Percentiles rank a stretch among this genome's conserved stretches.
phyloP scores from a whole-genome alignment of 2,329 filamentous ascomycete species.

The Didymella pomorum region DNA sequence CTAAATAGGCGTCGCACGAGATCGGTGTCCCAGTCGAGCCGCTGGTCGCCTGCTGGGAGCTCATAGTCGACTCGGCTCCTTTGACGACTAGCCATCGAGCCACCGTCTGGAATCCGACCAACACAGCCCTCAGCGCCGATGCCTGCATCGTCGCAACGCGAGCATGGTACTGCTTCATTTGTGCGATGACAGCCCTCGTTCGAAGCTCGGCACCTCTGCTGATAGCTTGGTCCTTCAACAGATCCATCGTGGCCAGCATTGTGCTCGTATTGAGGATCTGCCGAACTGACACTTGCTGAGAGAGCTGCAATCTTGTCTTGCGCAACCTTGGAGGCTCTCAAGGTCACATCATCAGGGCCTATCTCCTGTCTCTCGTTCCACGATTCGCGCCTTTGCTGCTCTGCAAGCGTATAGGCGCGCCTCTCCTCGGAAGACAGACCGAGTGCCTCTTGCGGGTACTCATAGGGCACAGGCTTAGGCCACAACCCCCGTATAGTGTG shows the following conservation, averaged over 20 bases:
- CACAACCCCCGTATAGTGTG: no score
- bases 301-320: background rate
- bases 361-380: background rate
- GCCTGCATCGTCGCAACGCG: conserved; percentile 93
- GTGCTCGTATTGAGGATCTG: background rate
- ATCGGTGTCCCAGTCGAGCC: conserved; percentile 39
- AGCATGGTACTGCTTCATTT: conserved; percentile 80
- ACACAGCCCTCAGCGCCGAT: conserved; percentile 92
- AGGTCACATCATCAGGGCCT: background rate
- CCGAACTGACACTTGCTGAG: background rate
- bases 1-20: conserved; percentile 32
- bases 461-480: background rate
- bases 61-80: conserved; percentile 9
- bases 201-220: conserved; percentile 97
- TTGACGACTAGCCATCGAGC: conserved; percentile 81
- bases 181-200: conserved; percentile 95
- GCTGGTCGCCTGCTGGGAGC: conserved; percentile 24
- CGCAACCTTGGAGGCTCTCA: background rate
- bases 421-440: conserved; percentile 1
- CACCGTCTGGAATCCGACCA: conserved; percentile 96
- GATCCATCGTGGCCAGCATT: background rate
- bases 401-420: background rate
- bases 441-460: conserved; percentile 3
- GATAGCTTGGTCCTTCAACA: conserved; percentile 68
- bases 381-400: background rate